Base-by-base conservation (phyloP, 192 early-diverging fungal species). In the Bifiguratus adelaidae region DNA sequence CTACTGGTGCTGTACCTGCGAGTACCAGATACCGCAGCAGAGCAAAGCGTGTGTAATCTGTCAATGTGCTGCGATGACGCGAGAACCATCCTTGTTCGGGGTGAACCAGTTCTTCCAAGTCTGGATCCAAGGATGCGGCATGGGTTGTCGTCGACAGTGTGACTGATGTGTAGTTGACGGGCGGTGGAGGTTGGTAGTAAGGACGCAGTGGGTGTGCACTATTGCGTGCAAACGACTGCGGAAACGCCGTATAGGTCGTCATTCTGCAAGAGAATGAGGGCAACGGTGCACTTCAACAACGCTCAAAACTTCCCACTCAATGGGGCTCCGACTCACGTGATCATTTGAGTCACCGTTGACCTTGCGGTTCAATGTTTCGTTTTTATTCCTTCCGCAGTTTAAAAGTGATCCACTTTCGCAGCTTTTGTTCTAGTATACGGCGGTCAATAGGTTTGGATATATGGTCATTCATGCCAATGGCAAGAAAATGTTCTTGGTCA, bases 1-100 rank as follows among this genome's bases (percentile, higher is more conserved):
- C 78, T 46, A 86, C 82, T 0, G 86, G 86, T 7, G 68, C 65
- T 4, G 73, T 65, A 4, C 76, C 43, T 19, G 78, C 68, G 0
- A 76, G 58, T 6, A 72, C 67, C 13, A 83, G 36, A 36, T 68
- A 81, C 52, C 80, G 77, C 25, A 77, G 42, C 6, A 78, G 62
- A 1, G 78, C 74, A 57, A 77, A 81, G 55, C 71, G 73, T 41
- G 70, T 50, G 13, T 83, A 47, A 50, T 80, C 76, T 26, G 60
- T 68, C 0, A 76, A 68, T 3, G 74, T 68, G 24, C 44, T 60
- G 23, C 61, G 65, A n/a, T n/a, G n/a, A n/a, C n/a, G n/a, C n/a
- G n/a, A n/a, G n/a, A n/a, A n/a, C n/a, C n/a, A n/a, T n/a, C n/a
- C n/a, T n/a, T n/a, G n/a, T n/a, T n/a, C n/a, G 18, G 76, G 63